A percentile compares a stretch with the other conserved stretches of the same genome.
These are phyloP conservation scores for Cystobasidium tubakii DNA, from an alignment of 768 basidiomycete species.

Conservation along the genomic window DNA sequence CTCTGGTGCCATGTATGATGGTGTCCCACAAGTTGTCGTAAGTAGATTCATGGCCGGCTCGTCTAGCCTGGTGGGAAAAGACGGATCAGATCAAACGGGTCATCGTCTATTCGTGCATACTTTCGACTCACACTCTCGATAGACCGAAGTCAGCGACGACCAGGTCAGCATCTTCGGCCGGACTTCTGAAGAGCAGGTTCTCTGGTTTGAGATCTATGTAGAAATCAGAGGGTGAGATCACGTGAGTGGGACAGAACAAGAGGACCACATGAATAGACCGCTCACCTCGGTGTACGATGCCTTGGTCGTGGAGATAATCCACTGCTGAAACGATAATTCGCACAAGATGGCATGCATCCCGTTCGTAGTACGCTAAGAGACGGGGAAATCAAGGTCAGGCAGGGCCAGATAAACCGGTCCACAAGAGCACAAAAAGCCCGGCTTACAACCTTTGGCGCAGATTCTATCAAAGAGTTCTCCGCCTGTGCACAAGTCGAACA, in stretches of 20 bases:
- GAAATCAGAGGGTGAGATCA: neutral
- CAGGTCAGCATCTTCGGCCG: conserved; percentile 83
- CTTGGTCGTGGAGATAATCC: conserved; percentile 80
- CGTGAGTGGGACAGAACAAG: too few species aligned
- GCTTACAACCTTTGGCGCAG: conserved; percentile 72
- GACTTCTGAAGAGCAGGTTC: conserved; percentile 87
- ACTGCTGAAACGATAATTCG: conserved; percentile 81
- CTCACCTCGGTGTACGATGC: conserved; percentile 82
- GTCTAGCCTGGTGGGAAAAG: conserved; percentile 76
- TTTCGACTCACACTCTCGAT: conserved; percentile 49
- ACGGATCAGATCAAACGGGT: conserved; percentile 54
- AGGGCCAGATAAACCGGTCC: neutral
- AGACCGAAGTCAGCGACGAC: conserved; percentile 97
- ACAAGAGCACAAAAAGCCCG: neutral
- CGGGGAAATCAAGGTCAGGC: neutral
- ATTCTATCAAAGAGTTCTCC: conserved; percentile 97
- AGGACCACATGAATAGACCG: neutral
- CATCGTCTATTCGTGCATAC: conserved; percentile 62
- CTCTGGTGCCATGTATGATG: conserved; percentile 87
- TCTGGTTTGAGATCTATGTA: conserved; percentile 84
- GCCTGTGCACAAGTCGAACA: conserved; percentile 78
- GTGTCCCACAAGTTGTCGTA: conserved; percentile 93
- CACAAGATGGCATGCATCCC: conserved; percentile 81
- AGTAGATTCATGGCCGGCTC: conserved; percentile 78
- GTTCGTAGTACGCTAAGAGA: conserved; percentile 67